Conservation (phyloP, 768 basidiomycete species). For the Nidularia sp. region DNA sequence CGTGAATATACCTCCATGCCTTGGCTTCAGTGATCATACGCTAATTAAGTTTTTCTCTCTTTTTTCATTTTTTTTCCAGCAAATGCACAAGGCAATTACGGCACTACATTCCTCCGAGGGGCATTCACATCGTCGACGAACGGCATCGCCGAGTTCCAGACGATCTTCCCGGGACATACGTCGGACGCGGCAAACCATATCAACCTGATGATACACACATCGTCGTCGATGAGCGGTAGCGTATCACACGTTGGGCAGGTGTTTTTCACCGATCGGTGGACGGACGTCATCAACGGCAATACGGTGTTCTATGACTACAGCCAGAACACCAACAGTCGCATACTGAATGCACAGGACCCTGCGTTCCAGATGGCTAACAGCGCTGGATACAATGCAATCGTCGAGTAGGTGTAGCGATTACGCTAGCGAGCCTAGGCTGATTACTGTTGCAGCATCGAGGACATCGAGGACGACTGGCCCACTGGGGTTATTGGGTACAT, state of each 20-base stretch:
- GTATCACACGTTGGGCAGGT: conserved; percentile 29
- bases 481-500: conserved; percentile 25
- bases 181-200: conserved; percentile 31
- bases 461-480: conserved; percentile 23
- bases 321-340: conserved; percentile 18
- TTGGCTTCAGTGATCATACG: background rate
- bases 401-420: conserved; percentile 14
- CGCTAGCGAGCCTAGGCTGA: background rate
- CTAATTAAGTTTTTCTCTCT: background rate
- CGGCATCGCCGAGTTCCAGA: conserved; percentile 33
- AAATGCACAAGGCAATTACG: conserved; percentile 28
- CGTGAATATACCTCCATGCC: conserved; percentile 5
- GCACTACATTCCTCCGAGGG: conserved; percentile 28
- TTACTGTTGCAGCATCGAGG: conserved; percentile 11
- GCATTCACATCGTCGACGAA: conserved; percentile 24
- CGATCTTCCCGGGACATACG: conserved; percentile 30
- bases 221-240: conserved; percentile 14
- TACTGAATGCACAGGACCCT: conserved; percentile 18
- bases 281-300: conserved; percentile 17
- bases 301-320: conserved; percentile 20
- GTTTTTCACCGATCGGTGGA: conserved; percentile 34
- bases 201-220: conserved; percentile 25
- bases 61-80: conserved; percentile 10
- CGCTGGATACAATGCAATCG: conserved; percentile 22
- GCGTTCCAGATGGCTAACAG: conserved; percentile 13